Evolutionary conservation across 352 stramenopile species (phyloP).

Genomic region (Pythium folliculosum): DNA sequence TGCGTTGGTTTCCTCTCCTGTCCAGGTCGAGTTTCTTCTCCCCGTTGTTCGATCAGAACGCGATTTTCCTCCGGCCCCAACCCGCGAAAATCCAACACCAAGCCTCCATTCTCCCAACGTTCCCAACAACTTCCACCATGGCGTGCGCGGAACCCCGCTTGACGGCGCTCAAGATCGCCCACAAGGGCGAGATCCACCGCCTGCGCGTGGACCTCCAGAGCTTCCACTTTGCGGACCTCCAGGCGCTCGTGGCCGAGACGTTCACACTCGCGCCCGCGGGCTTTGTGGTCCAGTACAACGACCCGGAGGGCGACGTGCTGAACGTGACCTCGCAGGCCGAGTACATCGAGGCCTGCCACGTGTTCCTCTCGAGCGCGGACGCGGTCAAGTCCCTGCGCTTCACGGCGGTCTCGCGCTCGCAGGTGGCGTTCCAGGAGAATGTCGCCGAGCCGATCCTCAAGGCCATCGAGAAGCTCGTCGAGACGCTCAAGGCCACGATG

Average conservation of each 20-base stretch:
- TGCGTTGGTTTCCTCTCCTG: constrained; percentile 8
- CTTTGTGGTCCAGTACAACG: constrained; percentile 84
- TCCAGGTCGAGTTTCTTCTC: constrained; percentile 11
- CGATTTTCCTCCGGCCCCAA: constrained; percentile 1
- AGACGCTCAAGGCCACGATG: constrained; percentile 74
- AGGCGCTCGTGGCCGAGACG: constrained; percentile 60
- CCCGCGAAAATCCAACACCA: neutral
- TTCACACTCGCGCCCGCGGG: constrained; percentile 45
- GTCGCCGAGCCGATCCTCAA: constrained; percentile 80
- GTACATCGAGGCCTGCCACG: constrained; percentile 59
- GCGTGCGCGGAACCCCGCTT: constrained; percentile 40
- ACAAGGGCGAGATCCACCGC: constrained; percentile 86
- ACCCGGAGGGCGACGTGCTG: constrained; percentile 69
- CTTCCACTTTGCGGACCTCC: constrained; percentile 50
- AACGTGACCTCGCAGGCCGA: constrained; percentile 74
- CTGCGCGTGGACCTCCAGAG: constrained; percentile 62
- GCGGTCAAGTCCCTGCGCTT: constrained; percentile 65
- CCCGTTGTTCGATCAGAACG: neutral
- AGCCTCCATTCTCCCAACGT: neutral
- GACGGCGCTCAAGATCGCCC: constrained; percentile 76
- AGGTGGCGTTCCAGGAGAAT: constrained; percentile 77
- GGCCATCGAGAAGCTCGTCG: constrained; percentile 81
- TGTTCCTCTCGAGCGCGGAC: constrained; percentile 45
- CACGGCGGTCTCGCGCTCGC: constrained; percentile 53
- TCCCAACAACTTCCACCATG: constrained; percentile 23